Conservation (phyloP, 148 eudicot species). For the Rhododendron kiyosumense region DNA sequence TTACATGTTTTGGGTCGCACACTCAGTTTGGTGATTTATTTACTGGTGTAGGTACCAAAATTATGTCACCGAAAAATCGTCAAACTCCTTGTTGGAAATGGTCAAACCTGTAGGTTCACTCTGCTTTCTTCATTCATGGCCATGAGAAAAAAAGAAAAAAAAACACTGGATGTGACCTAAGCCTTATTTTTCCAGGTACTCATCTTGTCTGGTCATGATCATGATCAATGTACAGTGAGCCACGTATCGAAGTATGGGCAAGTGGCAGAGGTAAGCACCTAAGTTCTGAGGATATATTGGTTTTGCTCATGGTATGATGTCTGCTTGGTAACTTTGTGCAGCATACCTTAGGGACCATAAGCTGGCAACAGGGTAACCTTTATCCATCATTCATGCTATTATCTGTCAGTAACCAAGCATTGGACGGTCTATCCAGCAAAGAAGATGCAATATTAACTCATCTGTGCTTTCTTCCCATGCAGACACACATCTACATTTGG, state of each 20-base stretch:
- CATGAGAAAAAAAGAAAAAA: background rate
- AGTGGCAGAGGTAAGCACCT: conserved; percentile 62
- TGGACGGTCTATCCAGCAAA: conserved; percentile 33
- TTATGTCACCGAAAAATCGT: conserved; percentile 55
- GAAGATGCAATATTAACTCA: conserved; percentile 43
- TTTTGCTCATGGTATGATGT: conserved; percentile 14
- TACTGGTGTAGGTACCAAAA: conserved; percentile 77
- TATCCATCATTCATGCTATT: conserved; percentile 89
- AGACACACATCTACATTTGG: conserved; percentile 73
- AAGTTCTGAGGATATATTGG: background rate
- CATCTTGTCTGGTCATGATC: conserved; percentile 92
- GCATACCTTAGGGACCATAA: conserved; percentile 90
- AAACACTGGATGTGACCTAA: conserved; percentile 7
- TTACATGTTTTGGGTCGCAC: background rate
- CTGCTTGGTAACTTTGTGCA: conserved; percentile 29
- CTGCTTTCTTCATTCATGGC: conserved; percentile 9
- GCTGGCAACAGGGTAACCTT: conserved; percentile 96
- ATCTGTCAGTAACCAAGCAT: conserved; percentile 49
- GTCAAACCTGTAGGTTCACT: conserved; percentile 65
- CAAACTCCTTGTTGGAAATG: conserved; percentile 52
- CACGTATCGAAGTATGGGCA: conserved; percentile 52
- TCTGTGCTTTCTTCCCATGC: conserved; percentile 83
- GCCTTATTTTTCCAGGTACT: conserved; percentile 47
- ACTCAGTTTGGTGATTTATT: conserved; percentile 16
- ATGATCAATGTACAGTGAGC: conserved; percentile 82